A percentile compares a stretch with the other conserved stretches of the same genome.
phyloP scores from a whole-genome alignment of 768 basidiomycete genomes.

The Trametes coccinea region DNA sequence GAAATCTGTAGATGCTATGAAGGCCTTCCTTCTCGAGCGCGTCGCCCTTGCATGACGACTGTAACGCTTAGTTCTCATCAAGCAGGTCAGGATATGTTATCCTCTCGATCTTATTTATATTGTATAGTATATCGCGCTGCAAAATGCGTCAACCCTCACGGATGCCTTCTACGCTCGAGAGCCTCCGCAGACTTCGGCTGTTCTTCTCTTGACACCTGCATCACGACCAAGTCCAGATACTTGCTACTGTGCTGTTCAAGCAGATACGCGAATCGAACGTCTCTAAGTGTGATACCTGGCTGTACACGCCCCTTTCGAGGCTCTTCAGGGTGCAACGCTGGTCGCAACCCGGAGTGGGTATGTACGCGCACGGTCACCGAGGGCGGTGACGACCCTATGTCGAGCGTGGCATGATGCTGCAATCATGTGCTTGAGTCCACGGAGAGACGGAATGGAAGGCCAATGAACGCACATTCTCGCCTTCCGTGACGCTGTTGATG shows the following conservation, averaged over 20 bases:
- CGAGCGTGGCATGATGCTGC: constrained; percentile 6
- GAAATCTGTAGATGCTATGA: constrained; percentile 6
- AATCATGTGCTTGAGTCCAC: background rate
- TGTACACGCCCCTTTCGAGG: constrained; percentile 18
- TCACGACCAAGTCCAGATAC: background rate
- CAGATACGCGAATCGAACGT: constrained; percentile 48
- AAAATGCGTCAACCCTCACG: background rate
- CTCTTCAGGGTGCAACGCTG: background rate
- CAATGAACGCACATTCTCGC: constrained; percentile 14
- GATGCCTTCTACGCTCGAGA: background rate
- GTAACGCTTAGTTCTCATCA: background rate
- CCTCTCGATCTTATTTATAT: background rate
- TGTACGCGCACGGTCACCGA: constrained; percentile 11
- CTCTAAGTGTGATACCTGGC: constrained; percentile 51
- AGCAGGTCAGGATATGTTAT: too few relatives aligned
- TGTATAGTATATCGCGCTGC: background rate
- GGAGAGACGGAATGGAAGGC: background rate
- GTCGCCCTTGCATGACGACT: background rate
- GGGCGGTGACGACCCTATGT: background rate
- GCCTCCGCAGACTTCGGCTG: background rate
- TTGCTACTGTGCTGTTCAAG: constrained; percentile 34
- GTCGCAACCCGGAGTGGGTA: constrained; percentile 12
- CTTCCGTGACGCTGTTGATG: background rate
- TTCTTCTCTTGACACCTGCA: background rate
- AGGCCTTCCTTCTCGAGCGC: background rate